Evolutionary conservation across 495 filamentous ascomycete species (phyloP), one percentile per base, ranked within the genome.

Genomic region (Terfezia boudieri): DNA sequence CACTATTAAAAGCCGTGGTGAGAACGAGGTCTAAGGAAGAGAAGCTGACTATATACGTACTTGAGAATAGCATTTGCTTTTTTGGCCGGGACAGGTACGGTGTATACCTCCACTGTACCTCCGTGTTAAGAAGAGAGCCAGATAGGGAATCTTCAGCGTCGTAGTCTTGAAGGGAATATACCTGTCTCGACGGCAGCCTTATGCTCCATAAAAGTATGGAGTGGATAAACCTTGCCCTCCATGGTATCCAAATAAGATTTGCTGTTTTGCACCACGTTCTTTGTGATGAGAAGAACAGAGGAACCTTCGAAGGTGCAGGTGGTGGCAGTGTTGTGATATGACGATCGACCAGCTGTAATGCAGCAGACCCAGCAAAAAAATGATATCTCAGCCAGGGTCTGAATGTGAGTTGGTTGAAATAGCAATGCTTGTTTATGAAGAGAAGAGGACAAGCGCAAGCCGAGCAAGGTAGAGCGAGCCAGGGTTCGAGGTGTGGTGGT

Each of bases 161-260:
- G 49, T 49, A 32, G 20, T 10, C n/a, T 35, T 3, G 41, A 51
- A 35, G 7, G 51, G 49, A 53, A 51, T 20, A 36, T 62, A 61
- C 60, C 58, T 48, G 61, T 64, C 53, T 61, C 55, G 14, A 64
- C 23, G 9, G 57, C 69, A 51, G 75, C 70, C 52, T 68, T 66
- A 17, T 74, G 61, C 60, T 80, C 77, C 16, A 73, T 68, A 6
- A 68, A 66, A 1, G 77, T 78, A 63, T 75, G 77, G 14, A 80
- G 63, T 20, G 75, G 72, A 22, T 78, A 67, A 26, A 80, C 66
- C 16, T 55, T 55, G 23, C 55, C 59, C 41, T 4, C 14, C 41
- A 46, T 20, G 17, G 1, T 20, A 46, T 20, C 41, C 12, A 8
- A 14, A 46, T 46, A 5, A 46, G 41, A 5, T 20, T 46, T 46